Evolutionary conservation across 1,139 yeast genomes (phyloP).

Genomic region (Nakaseomyces uthaithaninus): DNA sequence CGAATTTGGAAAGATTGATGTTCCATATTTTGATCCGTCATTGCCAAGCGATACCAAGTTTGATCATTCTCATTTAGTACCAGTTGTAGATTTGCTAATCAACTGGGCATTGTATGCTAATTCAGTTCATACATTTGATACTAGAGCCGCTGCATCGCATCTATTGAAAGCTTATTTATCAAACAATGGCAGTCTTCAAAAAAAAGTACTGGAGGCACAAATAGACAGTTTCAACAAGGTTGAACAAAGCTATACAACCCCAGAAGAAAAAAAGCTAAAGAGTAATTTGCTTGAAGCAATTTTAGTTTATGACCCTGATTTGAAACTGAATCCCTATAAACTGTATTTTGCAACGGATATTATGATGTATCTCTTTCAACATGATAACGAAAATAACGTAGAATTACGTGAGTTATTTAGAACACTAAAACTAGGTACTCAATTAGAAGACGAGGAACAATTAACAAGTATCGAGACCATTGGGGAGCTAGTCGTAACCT

Average conservation of each 20-base stretch:
- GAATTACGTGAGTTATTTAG: constrained; percentile 40
- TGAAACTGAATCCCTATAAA: constrained; percentile 74
- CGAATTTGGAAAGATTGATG: constrained; percentile 73
- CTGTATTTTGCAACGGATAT: constrained; percentile 77
- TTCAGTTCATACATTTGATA: constrained; percentile 76
- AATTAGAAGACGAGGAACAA: constrained; percentile 63
- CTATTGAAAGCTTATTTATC: constrained; percentile 63
- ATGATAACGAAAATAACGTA: constrained; percentile 35
- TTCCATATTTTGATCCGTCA: constrained; percentile 85
- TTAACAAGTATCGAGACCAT: constrained; percentile 71
- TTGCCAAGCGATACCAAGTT: constrained; percentile 37
- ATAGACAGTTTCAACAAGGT: constrained; percentile 30
- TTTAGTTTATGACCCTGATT: constrained; percentile 70
- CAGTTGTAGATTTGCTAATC: constrained; percentile 66
- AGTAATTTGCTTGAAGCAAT: constrained; percentile 57
- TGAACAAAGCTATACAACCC: not conserved
- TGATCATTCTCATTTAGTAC: constrained; percentile 32
- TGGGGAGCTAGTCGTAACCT: constrained; percentile 63
- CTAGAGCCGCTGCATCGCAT: constrained; percentile 62
- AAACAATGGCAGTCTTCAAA: constrained; percentile 56
- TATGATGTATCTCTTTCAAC: constrained; percentile 51
- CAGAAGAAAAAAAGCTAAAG: constrained; percentile 9
- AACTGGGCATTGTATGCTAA: constrained; percentile 76
- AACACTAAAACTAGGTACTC: constrained; percentile 54
- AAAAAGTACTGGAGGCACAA: constrained; percentile 57